Percentiles rank a stretch among this genome's conserved stretches.
phyloP scores from a whole-genome alignment of 202 grass and related monocot species.

The Panicum hallii region DNA sequence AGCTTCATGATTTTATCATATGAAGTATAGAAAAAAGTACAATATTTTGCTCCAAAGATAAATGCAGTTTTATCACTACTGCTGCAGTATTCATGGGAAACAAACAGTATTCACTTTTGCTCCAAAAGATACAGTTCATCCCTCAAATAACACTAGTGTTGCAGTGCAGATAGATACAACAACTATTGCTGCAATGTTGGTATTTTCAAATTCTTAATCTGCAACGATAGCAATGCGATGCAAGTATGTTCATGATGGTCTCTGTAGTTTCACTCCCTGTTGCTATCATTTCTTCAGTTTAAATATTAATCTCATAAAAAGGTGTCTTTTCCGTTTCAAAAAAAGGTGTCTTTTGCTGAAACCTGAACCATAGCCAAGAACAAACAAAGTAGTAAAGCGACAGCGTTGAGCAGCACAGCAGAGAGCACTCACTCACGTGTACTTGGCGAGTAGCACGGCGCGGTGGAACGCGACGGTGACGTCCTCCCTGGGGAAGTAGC shows the following conservation, averaged over 20 bases:
- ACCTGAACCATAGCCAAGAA: conserved; percentile 9
- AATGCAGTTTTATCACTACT: not conserved
- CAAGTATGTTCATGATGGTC: too few relatives aligned
- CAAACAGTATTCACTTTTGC: not conserved
- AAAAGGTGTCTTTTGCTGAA: conserved; percentile 6
- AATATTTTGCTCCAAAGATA: not conserved
- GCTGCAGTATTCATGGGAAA: too few relatives aligned
- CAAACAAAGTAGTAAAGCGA: not conserved
- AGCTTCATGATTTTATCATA: conserved; percentile 45
- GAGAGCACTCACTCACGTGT: conserved; percentile 57
- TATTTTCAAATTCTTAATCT: not conserved
- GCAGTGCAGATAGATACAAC: not conserved
- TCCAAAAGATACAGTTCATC: not conserved
- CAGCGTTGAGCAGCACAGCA: not conserved
- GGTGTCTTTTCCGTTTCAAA: not conserved
- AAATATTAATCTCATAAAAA: not conserved
- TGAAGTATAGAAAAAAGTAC: not conserved
- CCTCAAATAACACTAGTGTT: not conserved
- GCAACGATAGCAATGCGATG: not conserved
- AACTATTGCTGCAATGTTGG: not conserved
- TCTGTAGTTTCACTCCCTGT: too few relatives aligned
- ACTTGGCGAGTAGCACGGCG: conserved; percentile 82
- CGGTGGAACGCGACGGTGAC: conserved; percentile 85
- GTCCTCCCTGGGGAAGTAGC: conserved; percentile 71
- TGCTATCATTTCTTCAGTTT: not conserved